Base-by-base conservation (phyloP, 2,329 filamentous ascomycete species). In the Nectriaceae sp. region DNA sequence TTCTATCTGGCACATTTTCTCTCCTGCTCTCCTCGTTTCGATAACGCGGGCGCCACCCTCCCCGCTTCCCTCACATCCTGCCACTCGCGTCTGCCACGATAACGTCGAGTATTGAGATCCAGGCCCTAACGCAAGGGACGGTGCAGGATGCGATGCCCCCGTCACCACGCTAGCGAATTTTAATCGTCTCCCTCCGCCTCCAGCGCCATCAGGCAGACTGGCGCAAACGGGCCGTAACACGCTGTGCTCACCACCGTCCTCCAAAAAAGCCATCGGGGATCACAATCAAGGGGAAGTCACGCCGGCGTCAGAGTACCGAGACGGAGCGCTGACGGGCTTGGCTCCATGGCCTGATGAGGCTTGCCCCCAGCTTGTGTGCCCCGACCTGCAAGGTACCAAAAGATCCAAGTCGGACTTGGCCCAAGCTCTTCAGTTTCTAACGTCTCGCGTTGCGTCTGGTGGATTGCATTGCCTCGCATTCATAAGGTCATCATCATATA, bases 51-150 rank as follows among this genome's bases (percentile, higher is more conserved):
- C n/a, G n/a, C n/a, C n/a, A n/a, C n/a, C n/a, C n/a, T n/a, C n/a
- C n/a, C n/a, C n/a, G n/a, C 16, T 36, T 36, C 33, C 33, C 13
- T 36, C 33, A 8, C 33, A 11, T 29, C 6, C 13, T 13, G 13
- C 24, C 13, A 29, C 13, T 29, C 13, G 33, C 11, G 8, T n/a
- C 33, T 36, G 33, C 33, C 33, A 16, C 33, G n/a, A 36, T 10
- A 19, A n/a, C n/a, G 33, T 19, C 33, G 8, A 6, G 5, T n/a
- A 29, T 29, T 29, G 13, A 29, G 33, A 36, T n/a, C 5, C 8
- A 6, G 33, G 8, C 42, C 37, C 46, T 45, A 45, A 46, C 18
- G 43, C 47, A 42, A 46, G 43, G 47, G 43, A 46, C 47, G 39
- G 26, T 35, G 38, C 47, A 42, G 38, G 47, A 40, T 39, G 40